Percentiles rank a stretch among this genome's conserved stretches.
These are phyloP conservation scores for Hypoxylon sp. DNA, from an alignment of 2,329 filamentous ascomycete genomes.

Conservation along the genomic window DNA sequence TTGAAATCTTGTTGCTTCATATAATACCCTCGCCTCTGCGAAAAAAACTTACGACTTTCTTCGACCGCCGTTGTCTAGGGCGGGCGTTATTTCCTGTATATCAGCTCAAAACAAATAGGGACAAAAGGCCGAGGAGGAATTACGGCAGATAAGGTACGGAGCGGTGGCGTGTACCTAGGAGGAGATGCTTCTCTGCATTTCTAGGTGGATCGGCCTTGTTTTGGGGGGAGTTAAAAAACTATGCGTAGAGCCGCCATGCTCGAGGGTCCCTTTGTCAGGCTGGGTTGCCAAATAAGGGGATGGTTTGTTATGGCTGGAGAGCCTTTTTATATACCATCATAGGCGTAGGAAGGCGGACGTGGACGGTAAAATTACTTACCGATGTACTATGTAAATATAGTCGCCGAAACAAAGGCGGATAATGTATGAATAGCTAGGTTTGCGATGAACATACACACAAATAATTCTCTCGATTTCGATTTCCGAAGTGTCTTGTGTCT, in stretches of 20 bases:
- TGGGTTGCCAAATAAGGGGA: constrained; percentile 6
- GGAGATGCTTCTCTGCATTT: background rate
- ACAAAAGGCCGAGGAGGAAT: constrained; percentile 12
- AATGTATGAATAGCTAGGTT: constrained; percentile 38
- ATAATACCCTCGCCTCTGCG: constrained; percentile 33
- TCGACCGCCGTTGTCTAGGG: constrained; percentile 13
- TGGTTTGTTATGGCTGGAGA: background rate
- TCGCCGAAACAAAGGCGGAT: constrained; percentile 25
- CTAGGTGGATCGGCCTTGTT: background rate
- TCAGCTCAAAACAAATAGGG: constrained; percentile 11
- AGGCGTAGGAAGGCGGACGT: too few species aligned
- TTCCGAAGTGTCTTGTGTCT: too few species aligned
- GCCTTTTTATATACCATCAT: constrained; percentile 18
- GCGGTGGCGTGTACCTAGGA: constrained; percentile 5
- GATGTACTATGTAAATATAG: constrained; percentile 39
- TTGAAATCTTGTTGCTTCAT: constrained; percentile 13
- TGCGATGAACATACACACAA: constrained; percentile 33
- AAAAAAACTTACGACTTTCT: constrained; percentile 30
- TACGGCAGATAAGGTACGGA: constrained; percentile 10
- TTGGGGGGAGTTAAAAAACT: constrained; percentile 3
- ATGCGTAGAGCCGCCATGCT: constrained; percentile 16
- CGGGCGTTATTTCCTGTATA: constrained; percentile 27
- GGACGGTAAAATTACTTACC: constrained; percentile 22
- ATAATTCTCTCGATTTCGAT: too few species aligned
- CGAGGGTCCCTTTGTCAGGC: constrained; percentile 17